Base-by-base conservation (phyloP, 805 yeast species). In the Teunomyces stri region DNA sequence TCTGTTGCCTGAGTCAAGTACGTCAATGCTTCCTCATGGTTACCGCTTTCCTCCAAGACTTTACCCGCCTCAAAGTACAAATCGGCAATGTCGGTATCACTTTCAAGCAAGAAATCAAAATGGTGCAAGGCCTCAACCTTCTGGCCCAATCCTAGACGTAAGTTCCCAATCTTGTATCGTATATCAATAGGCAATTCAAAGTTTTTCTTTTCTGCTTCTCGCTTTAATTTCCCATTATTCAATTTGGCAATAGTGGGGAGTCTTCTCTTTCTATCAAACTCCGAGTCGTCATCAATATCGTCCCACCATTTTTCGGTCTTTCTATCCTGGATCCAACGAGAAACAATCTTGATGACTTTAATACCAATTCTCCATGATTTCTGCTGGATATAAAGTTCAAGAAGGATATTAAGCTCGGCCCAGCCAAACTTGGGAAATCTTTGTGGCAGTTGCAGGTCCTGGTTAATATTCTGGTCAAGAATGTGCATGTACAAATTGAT, bases 351-450 rank as follows among this genome's bases (percentile, higher is more conserved):
- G 28, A 89, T 77, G 0, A 82, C 73, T 47, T 76, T 78, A 13
- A 89, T 76, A 1, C 91, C 94, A 9, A 78, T 70, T 7, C 62
- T 62, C 75, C 82, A 86, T 4, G 85, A 81, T 38, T 80, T 82
- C 47, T 82, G 85, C 45, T 81, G 80, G n/a, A 82, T 75, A 57
- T 87, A 86, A 33, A 92, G 69, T 57, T 94, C 98, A 6, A 87
- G 78, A 37, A 92, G 70, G 49, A 89, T 88, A 57, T 94, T 92
- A 42, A 92, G 72, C 50, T 88, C 91, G 0, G 96, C 85, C 96
- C 96, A 94, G 42, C 82, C 89, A 62, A 92, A 94, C 18, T 65
- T 64, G 0, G 89, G 76, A 25, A 65, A 65, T 42, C 57, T 60
- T 52, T 55, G 59, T 20, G 34, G 33, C 50, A 30, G 22, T 27